phyloP scores from a whole-genome alignment of 257 asterid genomes.

The Solanum boliviense region DNA sequence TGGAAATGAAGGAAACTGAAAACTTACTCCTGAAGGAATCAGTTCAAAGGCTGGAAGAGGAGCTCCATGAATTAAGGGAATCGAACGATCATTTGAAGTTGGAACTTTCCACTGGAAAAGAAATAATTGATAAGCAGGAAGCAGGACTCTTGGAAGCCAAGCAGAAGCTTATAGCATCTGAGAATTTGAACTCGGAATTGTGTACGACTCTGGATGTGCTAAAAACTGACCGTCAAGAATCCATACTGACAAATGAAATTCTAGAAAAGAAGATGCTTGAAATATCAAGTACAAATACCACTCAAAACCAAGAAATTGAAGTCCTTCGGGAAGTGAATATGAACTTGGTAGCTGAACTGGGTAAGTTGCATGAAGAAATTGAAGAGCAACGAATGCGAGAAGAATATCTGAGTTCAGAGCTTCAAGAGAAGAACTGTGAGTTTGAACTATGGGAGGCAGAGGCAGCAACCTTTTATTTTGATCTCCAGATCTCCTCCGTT shows the following conservation, averaged over 20 bases:
- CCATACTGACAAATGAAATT: conserved; percentile 24
- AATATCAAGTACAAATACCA: conserved; percentile 36
- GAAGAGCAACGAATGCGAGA: conserved; percentile 48
- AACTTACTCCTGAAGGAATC: conserved; percentile 42
- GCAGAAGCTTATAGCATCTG: conserved; percentile 47
- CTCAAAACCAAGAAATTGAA: conserved; percentile 45
- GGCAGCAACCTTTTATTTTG: conserved; percentile 67
- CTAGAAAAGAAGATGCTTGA: conserved; percentile 35
- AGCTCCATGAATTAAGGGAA: conserved; percentile 35
- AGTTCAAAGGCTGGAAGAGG: conserved; percentile 47
- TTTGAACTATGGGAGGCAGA: conserved; percentile 81
- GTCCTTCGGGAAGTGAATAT: conserved; percentile 38
- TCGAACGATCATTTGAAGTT: conserved; percentile 29
- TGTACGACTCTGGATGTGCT: conserved; percentile 34
- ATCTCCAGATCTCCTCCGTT: conserved; percentile 73
- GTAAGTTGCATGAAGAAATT: conserved; percentile 39
- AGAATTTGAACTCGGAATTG: conserved; percentile 35
- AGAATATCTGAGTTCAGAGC: conserved; percentile 44
- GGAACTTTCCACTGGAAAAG: conserved; percentile 28
- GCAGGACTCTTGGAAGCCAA: conserved; percentile 42
- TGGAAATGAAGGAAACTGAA: conserved; percentile 52
- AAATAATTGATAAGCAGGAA: conserved; percentile 29
- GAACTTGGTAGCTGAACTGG: conserved; percentile 43
- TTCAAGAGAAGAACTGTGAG: conserved; percentile 49
- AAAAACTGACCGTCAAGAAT: conserved; percentile 33